Evolutionary conservation across 1,139 yeast species (phyloP).

Genomic region (Taphrina populina): DNA sequence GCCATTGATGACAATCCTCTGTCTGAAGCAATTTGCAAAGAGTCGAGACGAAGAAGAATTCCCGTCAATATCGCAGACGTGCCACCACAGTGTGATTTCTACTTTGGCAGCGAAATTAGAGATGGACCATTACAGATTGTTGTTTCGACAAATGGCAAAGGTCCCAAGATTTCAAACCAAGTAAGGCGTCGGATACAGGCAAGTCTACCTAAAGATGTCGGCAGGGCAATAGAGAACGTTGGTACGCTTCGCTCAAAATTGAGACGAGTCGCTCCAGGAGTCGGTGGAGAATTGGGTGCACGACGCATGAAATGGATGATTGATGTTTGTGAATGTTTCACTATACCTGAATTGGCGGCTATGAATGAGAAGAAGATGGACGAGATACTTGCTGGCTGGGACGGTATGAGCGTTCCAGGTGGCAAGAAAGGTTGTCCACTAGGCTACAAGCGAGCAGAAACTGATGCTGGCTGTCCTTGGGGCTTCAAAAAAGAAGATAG

Average conservation of each 20-base stretch:
- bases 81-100: slow-evolving; percentile 78
- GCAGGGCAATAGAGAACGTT: slow-evolving; percentile 63
- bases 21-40: slow-evolving; percentile 60
- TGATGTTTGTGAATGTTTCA: slow-evolving; percentile 38
- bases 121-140: slow-evolving; percentile 76
- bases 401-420: slow-evolving; percentile 20
- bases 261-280: slow-evolving; percentile 45
- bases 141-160: slow-evolving; percentile 81
- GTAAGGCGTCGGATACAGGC: slow-evolving; percentile 60
- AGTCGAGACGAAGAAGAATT: slow-evolving; percentile 53
- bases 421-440: slow-evolving; percentile 24
- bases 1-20: slow-evolving; percentile 72
- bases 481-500: slow-evolving; percentile 31
- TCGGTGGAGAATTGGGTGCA: slow-evolving; percentile 35
- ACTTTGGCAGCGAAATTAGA: slow-evolving; percentile 76
- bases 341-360: slow-evolving; percentile 37
- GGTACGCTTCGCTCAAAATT: slow-evolving; percentile 58
- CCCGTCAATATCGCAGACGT: slow-evolving; percentile 85
- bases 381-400: slow-evolving; percentile 31
- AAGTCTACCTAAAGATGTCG: slow-evolving; percentile 42
- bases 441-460: slow-evolving; percentile 26
- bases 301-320: slow-evolving; percentile 40
- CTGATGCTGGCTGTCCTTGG: slow-evolving; percentile 31
- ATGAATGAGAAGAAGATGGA: slow-evolving; percentile 37
- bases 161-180: slow-evolving; percentile 70